Evolutionary conservation across 768 basidiomycete species (phyloP).

Genomic region (Suillus subluteus): DNA sequence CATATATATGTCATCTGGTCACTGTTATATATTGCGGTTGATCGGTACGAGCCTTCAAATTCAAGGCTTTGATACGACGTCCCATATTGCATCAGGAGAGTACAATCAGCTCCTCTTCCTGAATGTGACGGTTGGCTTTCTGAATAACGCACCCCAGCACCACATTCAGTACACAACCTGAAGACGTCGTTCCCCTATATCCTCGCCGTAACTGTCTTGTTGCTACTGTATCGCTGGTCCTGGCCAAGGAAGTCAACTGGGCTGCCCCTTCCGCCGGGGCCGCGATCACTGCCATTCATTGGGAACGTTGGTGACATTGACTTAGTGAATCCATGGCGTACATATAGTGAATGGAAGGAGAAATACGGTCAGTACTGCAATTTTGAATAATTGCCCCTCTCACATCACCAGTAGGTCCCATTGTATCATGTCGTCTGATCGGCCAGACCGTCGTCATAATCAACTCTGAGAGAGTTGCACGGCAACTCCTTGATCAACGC

Average conservation of each 20-base stretch:
- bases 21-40: too few species aligned
- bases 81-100: too few species aligned
- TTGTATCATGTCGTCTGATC: constrained; percentile 31
- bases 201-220: background rate
- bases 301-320: background rate
- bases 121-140: too few species aligned
- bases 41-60: too few species aligned
- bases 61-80: too few species aligned
- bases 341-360: constrained; percentile 31
- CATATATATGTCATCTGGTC: too few species aligned
- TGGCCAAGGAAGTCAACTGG: background rate
- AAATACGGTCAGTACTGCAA: constrained; percentile 26
- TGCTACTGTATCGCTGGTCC: background rate
- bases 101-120: too few species aligned
- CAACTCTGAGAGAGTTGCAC: constrained; percentile 30
- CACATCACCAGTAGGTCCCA: constrained; percentile 24
- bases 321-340: constrained; percentile 6
- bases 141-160: background rate
- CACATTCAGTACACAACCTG: background rate
- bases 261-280: background rate
- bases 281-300: background rate
- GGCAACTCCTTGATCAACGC: constrained; percentile 33
- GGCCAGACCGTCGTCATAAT: constrained; percentile 31
- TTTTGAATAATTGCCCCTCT: background rate
- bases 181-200: background rate